A percentile compares a stretch with the other conserved stretches of the same genome.
These are phyloP conservation scores for Drechslera avenae DNA, from an alignment of 2,329 filamentous ascomycete genomes.

Conservation along the genomic window DNA sequence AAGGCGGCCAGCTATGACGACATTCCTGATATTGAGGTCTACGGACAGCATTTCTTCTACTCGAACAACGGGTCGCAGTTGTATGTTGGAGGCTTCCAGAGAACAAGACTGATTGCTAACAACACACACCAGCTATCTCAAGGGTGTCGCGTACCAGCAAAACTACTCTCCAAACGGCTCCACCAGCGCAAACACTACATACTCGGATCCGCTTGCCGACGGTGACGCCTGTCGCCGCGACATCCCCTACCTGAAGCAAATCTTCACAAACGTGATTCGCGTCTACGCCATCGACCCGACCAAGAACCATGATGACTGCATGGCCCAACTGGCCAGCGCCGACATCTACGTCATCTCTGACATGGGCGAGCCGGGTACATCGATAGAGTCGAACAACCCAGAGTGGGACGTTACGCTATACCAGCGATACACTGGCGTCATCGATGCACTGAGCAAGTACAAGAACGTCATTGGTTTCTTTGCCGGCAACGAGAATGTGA, in stretches of 20 bases:
- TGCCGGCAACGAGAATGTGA: conserved; percentile 95
- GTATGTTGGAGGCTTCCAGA: conserved; percentile 15
- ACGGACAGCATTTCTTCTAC: conserved; percentile 89
- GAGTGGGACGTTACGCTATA: conserved; percentile 81
- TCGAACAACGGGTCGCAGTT: conserved; percentile 78
- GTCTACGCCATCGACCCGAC: conserved; percentile 90
- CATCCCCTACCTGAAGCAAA: conserved; percentile 76
- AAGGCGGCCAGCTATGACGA: conserved; percentile 39
- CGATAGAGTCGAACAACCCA: conserved; percentile 81
- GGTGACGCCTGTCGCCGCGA: conserved; percentile 76
- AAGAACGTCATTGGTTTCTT: conserved; percentile 96
- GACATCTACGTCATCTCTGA: conserved; percentile 97
- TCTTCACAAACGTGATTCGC: conserved; percentile 85
- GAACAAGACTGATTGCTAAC: not conserved
- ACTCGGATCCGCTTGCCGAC: conserved; percentile 83
- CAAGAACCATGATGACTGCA: conserved; percentile 79
- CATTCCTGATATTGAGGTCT: conserved; percentile 40
- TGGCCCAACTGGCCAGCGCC: conserved; percentile 78
- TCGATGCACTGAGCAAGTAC: conserved; percentile 82
- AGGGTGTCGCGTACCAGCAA: conserved; percentile 90
- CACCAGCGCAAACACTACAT: conserved; percentile 54
- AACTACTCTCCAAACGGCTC: conserved; percentile 43
- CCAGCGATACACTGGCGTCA: conserved; percentile 78
- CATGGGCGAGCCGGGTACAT: conserved; percentile 61
- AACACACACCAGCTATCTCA: conserved; percentile 68